Conservation (phyloP, 1,284 basidiomycete species). For the Ganoderma multipileum region DNA sequence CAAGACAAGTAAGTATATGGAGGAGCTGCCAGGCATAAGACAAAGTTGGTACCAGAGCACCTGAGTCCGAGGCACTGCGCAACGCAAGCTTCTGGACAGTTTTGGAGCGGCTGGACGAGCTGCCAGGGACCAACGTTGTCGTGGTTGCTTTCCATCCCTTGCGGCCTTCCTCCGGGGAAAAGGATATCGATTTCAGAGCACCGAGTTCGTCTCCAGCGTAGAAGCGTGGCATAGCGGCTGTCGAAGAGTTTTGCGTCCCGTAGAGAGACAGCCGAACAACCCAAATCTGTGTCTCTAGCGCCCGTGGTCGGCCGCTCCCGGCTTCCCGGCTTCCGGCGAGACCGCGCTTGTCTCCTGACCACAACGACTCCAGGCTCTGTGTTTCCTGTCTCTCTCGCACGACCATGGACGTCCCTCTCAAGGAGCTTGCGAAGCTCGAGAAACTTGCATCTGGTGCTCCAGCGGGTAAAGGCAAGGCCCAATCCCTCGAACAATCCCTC, state of each 20-base stretch:
- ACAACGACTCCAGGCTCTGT: neutral
- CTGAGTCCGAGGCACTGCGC: constrained; percentile 17
- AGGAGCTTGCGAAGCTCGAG: constrained; percentile 78
- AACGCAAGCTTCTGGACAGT: constrained; percentile 50
- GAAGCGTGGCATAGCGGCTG: constrained; percentile 63
- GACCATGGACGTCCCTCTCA: constrained; percentile 73
- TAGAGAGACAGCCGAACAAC: neutral
- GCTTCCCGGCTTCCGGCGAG: no score
- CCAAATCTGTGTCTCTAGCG: constrained; percentile 4
- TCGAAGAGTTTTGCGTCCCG: neutral
- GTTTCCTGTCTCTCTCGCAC: neutral
- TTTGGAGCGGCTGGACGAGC: constrained; percentile 42
- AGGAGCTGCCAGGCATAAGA: neutral
- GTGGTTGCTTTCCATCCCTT: constrained; percentile 41
- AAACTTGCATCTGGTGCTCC: constrained; percentile 54
- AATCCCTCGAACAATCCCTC: constrained; percentile 69
- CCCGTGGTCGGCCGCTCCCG: constrained; percentile 9
- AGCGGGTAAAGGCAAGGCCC: constrained; percentile 56
- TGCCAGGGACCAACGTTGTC: constrained; percentile 45
- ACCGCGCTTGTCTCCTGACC: neutral
- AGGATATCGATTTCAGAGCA: constrained; percentile 67
- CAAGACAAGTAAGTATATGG: constrained; percentile 18
- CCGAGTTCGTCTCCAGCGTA: constrained; percentile 78
- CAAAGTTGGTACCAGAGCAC: constrained; percentile 33
- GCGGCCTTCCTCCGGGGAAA: constrained; percentile 30